phyloP scores from a whole-genome alignment of 192 early-diverging fungal species.

The Funneliformis geosporum region DNA sequence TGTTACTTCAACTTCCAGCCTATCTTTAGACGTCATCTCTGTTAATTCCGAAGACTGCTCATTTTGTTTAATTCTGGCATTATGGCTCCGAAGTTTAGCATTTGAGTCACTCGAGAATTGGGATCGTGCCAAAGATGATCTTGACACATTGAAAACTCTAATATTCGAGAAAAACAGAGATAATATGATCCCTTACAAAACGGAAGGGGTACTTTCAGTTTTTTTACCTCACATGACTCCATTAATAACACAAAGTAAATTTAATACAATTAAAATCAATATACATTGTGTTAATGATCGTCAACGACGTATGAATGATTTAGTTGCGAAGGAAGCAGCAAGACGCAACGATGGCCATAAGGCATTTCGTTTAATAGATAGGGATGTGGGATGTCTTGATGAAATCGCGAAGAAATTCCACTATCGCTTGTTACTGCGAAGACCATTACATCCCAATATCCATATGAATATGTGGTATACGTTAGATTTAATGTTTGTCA shows the following conservation, averaged over 20 bases:
- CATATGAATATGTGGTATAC: conserved; percentile 34
- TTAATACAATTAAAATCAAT: background rate
- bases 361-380: conserved; percentile 3
- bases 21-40: background rate
- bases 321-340: background rate
- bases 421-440: conserved; percentile 19
- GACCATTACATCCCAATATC: conserved; percentile 26
- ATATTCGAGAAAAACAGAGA: background rate
- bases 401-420: conserved; percentile 23
- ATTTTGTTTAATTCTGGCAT: conserved; percentile 2
- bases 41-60: background rate
- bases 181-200: background rate
- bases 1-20: background rate
- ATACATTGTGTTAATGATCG: conserved; percentile 23
- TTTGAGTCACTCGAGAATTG: conserved; percentile 22
- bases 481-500: conserved; percentile 29
- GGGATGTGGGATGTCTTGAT: background rate
- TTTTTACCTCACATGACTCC: conserved; percentile 22
- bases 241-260: background rate
- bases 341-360: background rate
- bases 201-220: background rate
- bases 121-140: conserved; percentile 18
- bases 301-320: background rate
- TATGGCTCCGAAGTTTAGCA: conserved; percentile 29
- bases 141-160: background rate